Conservation (phyloP, 2,329 filamentous ascomycete genomes). For the Colletotrichum paranaense region DNA sequence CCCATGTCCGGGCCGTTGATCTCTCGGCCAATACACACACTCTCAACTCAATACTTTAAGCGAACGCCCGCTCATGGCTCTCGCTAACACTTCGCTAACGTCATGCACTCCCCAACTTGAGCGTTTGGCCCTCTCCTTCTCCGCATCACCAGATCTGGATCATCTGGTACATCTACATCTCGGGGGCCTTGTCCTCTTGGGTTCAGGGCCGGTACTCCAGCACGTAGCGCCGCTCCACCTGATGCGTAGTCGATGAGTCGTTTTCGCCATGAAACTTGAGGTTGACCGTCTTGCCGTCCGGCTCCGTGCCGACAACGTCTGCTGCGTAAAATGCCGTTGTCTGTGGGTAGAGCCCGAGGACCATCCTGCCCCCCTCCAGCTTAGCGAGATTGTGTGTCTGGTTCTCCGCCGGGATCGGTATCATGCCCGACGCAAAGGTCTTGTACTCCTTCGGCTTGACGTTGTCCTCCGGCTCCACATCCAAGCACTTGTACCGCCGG, state of each 20-base stretch:
- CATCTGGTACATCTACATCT: too few relatives aligned
- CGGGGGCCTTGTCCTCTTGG: not conserved
- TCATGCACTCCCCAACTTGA: not conserved
- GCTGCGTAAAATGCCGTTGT: conserved; percentile 90
- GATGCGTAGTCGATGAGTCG: conserved; percentile 77
- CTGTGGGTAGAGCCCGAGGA: conserved; percentile 83
- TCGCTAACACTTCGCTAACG: conserved; percentile 10
- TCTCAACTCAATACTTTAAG: conserved; percentile 16
- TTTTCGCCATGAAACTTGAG: conserved; percentile 86
- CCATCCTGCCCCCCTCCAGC: conserved; percentile 75
- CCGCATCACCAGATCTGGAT: not conserved
- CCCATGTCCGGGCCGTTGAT: conserved; percentile 21
- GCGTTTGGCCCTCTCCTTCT: not conserved
- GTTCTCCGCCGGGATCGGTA: conserved; percentile 73
- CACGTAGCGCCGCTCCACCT: conserved; percentile 81
- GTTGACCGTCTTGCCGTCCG: conserved; percentile 62
- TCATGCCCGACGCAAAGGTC: conserved; percentile 80
- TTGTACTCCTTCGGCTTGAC: conserved; percentile 76
- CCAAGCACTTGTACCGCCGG: conserved; percentile 82
- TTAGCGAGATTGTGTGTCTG: conserved; percentile 64
- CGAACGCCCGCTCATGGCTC: conserved; percentile 18
- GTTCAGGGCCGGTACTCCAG: conserved; percentile 71
- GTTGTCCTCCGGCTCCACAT: conserved; percentile 79
- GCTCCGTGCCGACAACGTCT: conserved; percentile 78
- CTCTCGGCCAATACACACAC: conserved; percentile 14